Conservation (phyloP, 2,329 filamentous ascomycete species). For the Cordyceps tenuipes region DNA sequence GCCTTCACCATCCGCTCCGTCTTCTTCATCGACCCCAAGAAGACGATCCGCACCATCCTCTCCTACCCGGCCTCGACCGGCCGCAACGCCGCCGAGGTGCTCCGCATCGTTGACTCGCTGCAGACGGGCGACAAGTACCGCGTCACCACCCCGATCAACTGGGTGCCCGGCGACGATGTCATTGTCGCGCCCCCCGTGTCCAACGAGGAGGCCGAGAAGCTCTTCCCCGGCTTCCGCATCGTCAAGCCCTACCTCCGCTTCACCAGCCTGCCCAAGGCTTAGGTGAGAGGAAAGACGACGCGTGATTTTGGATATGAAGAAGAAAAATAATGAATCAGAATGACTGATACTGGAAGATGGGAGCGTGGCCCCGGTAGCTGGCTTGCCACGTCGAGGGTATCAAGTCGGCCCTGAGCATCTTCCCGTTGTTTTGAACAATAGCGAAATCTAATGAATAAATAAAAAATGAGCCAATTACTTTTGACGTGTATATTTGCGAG, state of each 20-base stretch:
- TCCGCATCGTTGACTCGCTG: conserved; percentile 70
- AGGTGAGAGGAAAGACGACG: conserved; percentile 9
- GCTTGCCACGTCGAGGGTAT: neutral
- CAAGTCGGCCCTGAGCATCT: neutral
- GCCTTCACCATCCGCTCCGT: conserved; percentile 93
- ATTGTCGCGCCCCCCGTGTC: conserved; percentile 79
- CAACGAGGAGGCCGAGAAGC: conserved; percentile 76
- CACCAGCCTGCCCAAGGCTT: conserved; percentile 55
- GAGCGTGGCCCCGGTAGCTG: no score
- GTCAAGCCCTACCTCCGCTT: conserved; percentile 69
- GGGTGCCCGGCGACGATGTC: conserved; percentile 81
- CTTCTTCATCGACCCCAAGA: conserved; percentile 88
- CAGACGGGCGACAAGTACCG: conserved; percentile 83
- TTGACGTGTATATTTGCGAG: neutral
- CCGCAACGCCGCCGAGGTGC: conserved; percentile 71
- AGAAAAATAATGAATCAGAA: no score
- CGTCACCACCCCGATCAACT: conserved; percentile 84
- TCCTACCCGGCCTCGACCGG: conserved; percentile 88
- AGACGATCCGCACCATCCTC: conserved; percentile 88
- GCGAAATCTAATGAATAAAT: conserved; percentile 3
- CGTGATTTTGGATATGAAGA: no score
- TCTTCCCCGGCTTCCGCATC: conserved; percentile 69
- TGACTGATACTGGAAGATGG: no score
- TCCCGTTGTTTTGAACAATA: neutral
- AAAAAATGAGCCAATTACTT: neutral